Evolutionary conservation across 495 filamentous ascomycete genomes (phyloP).

Genomic region (Penicillium paradoxum): DNA sequence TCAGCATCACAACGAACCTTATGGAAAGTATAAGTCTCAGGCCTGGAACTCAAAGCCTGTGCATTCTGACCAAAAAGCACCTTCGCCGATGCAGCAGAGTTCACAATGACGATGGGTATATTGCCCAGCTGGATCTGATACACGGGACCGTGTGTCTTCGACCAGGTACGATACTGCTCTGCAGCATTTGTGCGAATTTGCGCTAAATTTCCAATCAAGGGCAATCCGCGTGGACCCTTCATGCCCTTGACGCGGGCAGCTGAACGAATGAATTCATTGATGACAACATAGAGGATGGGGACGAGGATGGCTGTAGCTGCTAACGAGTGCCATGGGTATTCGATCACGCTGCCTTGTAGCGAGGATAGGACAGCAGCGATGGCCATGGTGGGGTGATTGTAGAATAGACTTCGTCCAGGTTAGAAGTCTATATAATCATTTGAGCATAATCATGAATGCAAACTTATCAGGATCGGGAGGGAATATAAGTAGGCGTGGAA

Average conservation of each 20-base stretch:
- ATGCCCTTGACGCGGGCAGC: constrained; percentile 48
- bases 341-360: constrained; percentile 17
- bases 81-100: constrained; percentile 53
- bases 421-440: not conserved
- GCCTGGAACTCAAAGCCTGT: constrained; percentile 53
- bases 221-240: constrained; percentile 51
- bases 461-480: not conserved
- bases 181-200: constrained; percentile 57
- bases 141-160: constrained; percentile 51
- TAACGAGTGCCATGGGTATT: constrained; percentile 28
- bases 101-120: constrained; percentile 56
- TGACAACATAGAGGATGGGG: constrained; percentile 42
- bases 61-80: constrained; percentile 55
- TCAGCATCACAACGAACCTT: constrained; percentile 36
- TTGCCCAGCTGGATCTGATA: constrained; percentile 65
- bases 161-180: constrained; percentile 56
- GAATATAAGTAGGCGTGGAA: not conserved
- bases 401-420: not conserved
- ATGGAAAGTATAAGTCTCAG: constrained; percentile 62
- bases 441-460: not conserved
- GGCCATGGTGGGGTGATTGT: constrained; percentile 24
- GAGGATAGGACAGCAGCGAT: constrained; percentile 22
- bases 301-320: constrained; percentile 21
- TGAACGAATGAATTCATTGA: constrained; percentile 49
- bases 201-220: constrained; percentile 58